Conservation (phyloP, 2,329 filamentous ascomycete species). For the Fusarium oxysporum region DNA sequence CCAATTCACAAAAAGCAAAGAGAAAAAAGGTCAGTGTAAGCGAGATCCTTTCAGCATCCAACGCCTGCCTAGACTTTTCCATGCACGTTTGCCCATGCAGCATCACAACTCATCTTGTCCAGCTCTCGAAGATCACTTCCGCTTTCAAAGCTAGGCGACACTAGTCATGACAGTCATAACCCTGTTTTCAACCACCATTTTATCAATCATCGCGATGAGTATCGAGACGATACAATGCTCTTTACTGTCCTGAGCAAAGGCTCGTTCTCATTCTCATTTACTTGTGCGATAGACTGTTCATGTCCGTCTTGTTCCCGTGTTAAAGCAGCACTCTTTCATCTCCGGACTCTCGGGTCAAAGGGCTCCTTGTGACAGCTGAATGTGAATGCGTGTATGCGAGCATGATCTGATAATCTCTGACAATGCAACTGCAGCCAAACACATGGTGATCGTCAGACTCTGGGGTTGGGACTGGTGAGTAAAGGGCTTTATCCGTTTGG, state of each 20-base stretch:
- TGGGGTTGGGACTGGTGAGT: neutral
- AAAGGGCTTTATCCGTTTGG: neutral
- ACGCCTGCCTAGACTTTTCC: constrained; percentile 12
- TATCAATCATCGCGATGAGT: constrained; percentile 1
- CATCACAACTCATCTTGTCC: constrained; percentile 1
- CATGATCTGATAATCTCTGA: constrained; percentile 6
- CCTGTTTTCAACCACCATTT: constrained; percentile 4
- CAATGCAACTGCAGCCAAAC: constrained; percentile 1
- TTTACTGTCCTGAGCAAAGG: neutral
- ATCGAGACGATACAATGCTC: neutral
- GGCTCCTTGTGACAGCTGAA: neutral
- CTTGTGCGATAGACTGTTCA: neutral
- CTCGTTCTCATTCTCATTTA: neutral
- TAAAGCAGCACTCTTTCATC: neutral
- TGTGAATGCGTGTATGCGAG: neutral
- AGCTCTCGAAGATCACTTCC: constrained; percentile 31
- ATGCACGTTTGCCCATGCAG: constrained; percentile 11
- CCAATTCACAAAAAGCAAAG: constrained; percentile 21
- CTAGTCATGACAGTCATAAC: neutral
- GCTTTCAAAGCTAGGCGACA: constrained; percentile 4
- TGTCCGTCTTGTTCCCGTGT: neutral
- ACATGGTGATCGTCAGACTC: neutral
- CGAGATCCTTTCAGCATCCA: neutral
- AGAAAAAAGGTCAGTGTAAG: neutral
- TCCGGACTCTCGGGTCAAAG: neutral